These are phyloP conservation scores for Populus simonii DNA, from an alignment of 345 rosid genomes.

Conservation along the genomic window DNA sequence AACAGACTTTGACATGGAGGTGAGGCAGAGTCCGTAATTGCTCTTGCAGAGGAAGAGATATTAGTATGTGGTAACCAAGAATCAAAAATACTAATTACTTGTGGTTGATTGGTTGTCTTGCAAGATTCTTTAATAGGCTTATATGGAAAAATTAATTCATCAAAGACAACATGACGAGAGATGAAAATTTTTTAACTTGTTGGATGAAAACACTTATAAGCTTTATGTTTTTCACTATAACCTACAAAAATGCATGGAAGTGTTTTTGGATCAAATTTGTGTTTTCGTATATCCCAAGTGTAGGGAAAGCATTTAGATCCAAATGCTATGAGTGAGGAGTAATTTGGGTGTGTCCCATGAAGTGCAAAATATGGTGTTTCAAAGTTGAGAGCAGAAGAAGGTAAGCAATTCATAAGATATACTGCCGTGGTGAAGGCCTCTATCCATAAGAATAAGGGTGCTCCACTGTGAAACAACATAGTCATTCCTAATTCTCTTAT, in stretches of 20 bases:
- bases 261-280: too few relatives aligned
- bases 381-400: too few relatives aligned
- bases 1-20: too few relatives aligned
- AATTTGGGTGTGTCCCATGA: too few relatives aligned
- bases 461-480: background rate
- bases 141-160: background rate
- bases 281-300: too few relatives aligned
- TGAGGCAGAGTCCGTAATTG: too few relatives aligned
- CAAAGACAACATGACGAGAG: background rate
- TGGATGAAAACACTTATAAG: background rate
- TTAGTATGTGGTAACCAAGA: background rate
- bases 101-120: background rate
- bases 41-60: background rate
- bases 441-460: background rate
- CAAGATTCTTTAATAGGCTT: background rate
- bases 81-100: background rate
- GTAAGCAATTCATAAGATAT: too few relatives aligned
- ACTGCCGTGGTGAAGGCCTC: background rate
- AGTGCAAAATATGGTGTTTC: too few relatives aligned
- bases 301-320: too few relatives aligned
- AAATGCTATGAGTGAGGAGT: too few relatives aligned
- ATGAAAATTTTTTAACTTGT: background rate
- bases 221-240: background rate
- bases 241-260: too few relatives aligned
- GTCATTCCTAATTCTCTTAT: background rate